Evolutionary conservation across 1,139 yeast genomes (phyloP).

Genomic region (Lipomyces yarrowii): DNA sequence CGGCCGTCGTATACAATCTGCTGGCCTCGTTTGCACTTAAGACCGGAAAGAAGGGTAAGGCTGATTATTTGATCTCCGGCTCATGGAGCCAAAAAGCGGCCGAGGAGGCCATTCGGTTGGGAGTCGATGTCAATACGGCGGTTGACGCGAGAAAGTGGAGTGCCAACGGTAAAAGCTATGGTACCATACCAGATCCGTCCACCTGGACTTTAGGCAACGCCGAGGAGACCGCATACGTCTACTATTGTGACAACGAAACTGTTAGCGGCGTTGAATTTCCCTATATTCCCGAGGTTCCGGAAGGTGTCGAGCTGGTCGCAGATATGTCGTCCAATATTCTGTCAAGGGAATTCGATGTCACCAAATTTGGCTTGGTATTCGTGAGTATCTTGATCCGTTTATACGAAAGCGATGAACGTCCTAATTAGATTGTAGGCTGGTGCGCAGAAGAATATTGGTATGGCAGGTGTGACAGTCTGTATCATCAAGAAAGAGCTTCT

Average conservation of each 20-base stretch:
- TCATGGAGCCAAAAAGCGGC: conserved; percentile 87
- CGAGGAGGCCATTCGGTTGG: conserved; percentile 85
- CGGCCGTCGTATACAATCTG: conserved; percentile 82
- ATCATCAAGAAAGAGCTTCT: conserved; percentile 80
- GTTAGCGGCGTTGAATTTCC: conserved; percentile 91
- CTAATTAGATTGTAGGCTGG: conserved; percentile 58
- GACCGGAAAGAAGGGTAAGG: conserved; percentile 66
- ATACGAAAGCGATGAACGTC: conserved; percentile 22
- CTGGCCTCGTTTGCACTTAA: conserved; percentile 71
- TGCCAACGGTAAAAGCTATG: conserved; percentile 54
- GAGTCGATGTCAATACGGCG: conserved; percentile 71
- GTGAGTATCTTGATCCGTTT: conserved; percentile 32
- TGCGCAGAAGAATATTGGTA: conserved; percentile 95
- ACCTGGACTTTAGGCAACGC: conserved; percentile 49
- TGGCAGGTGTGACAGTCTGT: conserved; percentile 92
- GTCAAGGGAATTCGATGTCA: conserved; percentile 76
- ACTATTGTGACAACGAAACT: conserved; percentile 94
- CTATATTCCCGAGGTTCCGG: conserved; percentile 53
- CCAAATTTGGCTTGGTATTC: conserved; percentile 79
- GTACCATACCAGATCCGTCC: conserved; percentile 60
- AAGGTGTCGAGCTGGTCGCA: conserved; percentile 62
- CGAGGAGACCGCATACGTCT: conserved; percentile 74
- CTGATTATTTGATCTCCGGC: conserved; percentile 89
- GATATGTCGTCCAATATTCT: conserved; percentile 94
- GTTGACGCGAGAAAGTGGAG: conserved; percentile 59